Percentiles rank a stretch among this genome's conserved stretches.
phyloP scores from a whole-genome alignment of 306 rosid species.

The barrel medic (Medicago truncatula) region MtrunA17r5.0-ANR NC_053048.1:54546001-54546500 shows the following conservation, averaged over 20 bases:
- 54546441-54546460: background rate
- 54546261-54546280: conserved; percentile 28
- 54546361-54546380: conserved; percentile 26
- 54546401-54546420: conserved; percentile 23
- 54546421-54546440: background rate
- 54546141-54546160: conserved; percentile 51
- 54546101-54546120: conserved; percentile 69
- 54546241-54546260: conserved; percentile 10
- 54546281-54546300: conserved; percentile 26
- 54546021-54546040: conserved; percentile 66
- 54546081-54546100: conserved; percentile 67
- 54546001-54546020: conserved; percentile 47
- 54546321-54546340: conserved; percentile 23
- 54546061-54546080: conserved; percentile 64
- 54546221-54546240: conserved; percentile 63
- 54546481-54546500: background rate
- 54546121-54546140: conserved; percentile 43
- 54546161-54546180: conserved; percentile 58
- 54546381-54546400: conserved; percentile 33
- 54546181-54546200: conserved; percentile 67
- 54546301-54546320: conserved; percentile 31
- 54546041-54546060: conserved; percentile 68
- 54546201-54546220: conserved; percentile 82
- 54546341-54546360: conserved; percentile 26
- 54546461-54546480: background rate